A percentile compares a stretch with the other conserved stretches of the same genome.
These are phyloP conservation scores for Amphirosellinia nigrospora DNA, from an alignment of 495 filamentous ascomycete species.

Conservation along the genomic window DNA sequence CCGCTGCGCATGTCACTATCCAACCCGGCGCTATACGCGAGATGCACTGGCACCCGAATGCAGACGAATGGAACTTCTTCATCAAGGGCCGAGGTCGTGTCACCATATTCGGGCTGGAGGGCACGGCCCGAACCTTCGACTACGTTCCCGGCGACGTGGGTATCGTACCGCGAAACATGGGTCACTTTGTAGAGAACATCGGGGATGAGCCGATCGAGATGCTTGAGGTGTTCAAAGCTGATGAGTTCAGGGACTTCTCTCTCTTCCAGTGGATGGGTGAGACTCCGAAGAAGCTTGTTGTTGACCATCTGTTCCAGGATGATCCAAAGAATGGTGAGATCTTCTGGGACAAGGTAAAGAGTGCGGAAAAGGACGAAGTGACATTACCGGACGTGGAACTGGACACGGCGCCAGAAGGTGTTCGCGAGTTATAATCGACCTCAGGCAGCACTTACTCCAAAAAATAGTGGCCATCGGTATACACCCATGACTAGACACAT, in stretches of 20 bases:
- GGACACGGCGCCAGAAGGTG: conserved; percentile 15
- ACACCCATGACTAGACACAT: not conserved
- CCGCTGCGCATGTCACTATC: conserved; percentile 65
- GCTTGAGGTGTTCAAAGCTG: conserved; percentile 64
- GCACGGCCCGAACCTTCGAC: conserved; percentile 54
- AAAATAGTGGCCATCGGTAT: not conserved
- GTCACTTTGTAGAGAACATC: conserved; percentile 68
- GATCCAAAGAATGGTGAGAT: conserved; percentile 59
- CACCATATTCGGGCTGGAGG: conserved; percentile 58
- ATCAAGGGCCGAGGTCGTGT: conserved; percentile 56
- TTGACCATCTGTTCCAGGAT: conserved; percentile 64
- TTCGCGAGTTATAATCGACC: conserved; percentile 28
- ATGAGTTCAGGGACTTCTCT: conserved; percentile 66
- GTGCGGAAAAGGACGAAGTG: conserved; percentile 55
- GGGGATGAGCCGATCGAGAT: conserved; percentile 65
- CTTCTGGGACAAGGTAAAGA: conserved; percentile 62
- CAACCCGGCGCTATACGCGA: conserved; percentile 64
- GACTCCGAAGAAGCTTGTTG: conserved; percentile 65
- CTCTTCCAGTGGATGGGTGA: conserved; percentile 74
- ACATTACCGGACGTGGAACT: conserved; percentile 33
- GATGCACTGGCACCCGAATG: conserved; percentile 66
- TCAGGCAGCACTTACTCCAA: not conserved
- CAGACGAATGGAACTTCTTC: conserved; percentile 65
- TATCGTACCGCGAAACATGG: conserved; percentile 65
- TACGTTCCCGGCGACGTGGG: conserved; percentile 63